Percentiles rank a stretch among this genome's conserved stretches.
Conservation (phyloP, 345 rosid species). For the Citrus hindsii region DNA sequence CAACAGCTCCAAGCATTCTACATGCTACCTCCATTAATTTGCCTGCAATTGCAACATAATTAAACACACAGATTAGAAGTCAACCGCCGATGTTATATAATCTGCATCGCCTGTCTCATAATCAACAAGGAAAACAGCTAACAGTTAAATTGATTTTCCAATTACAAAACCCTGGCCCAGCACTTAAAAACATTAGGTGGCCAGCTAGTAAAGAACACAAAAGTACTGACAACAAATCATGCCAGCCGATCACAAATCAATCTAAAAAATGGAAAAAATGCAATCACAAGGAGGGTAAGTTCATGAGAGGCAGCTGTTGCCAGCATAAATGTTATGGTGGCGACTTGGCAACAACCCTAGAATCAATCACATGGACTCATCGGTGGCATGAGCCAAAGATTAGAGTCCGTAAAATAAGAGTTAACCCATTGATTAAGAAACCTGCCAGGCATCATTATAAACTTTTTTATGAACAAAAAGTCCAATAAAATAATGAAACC, state of each 20-base stretch:
- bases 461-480: neutral
- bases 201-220: conserved; percentile 2
- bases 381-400: conserved; percentile 1
- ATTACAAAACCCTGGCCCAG: conserved; percentile 2
- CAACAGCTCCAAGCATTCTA: conserved; percentile 55
- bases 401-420: neutral
- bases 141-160: neutral
- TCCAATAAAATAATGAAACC: neutral
- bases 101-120: conserved; percentile 12
- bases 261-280: neutral
- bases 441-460: neutral
- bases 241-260: conserved; percentile 19
- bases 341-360: neutral
- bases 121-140: neutral
- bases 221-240: conserved; percentile 11
- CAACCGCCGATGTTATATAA: conserved; percentile 3
- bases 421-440: neutral
- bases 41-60: conserved; percentile 43
- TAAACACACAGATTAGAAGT: neutral
- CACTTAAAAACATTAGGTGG: neutral
- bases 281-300: conserved; percentile 17
- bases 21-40: conserved; percentile 89
- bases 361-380: conserved; percentile 5
- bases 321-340: conserved; percentile 29
- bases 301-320: conserved; percentile 25